Evolutionary conservation across 2,329 filamentous ascomycete species (phyloP).

Genomic region (Huntiella moniliformis): DNA sequence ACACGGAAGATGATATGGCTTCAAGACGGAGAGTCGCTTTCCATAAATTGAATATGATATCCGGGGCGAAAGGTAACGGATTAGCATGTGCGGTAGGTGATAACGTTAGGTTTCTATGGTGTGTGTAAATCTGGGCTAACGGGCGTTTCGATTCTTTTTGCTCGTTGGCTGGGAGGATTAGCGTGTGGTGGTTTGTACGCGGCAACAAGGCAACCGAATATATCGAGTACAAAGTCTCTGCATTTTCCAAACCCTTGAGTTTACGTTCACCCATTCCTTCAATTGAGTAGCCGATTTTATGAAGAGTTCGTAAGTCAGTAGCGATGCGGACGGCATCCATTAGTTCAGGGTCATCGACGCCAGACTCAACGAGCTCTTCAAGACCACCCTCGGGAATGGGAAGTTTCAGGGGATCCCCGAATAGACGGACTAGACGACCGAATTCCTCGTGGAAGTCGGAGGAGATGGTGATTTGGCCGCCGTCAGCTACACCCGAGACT

Average conservation of each 20-base stretch:
- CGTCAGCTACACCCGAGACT: slow-evolving; percentile 86
- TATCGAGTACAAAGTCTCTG: slow-evolving; percentile 85
- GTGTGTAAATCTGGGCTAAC: no score
- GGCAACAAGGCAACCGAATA: slow-evolving; percentile 79
- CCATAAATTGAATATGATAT: slow-evolving; percentile 80
- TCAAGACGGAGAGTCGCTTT: slow-evolving; percentile 74
- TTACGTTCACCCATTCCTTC: slow-evolving; percentile 92
- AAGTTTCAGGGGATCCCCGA: slow-evolving; percentile 43
- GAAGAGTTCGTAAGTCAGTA: slow-evolving; percentile 70
- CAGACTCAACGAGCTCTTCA: not conserved
- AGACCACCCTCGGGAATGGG: not conserved
- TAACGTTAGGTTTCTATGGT: no score
- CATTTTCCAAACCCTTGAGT: slow-evolving; percentile 91
- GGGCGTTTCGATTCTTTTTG: slow-evolving; percentile 23
- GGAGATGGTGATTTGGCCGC: slow-evolving; percentile 90
- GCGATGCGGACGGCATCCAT: slow-evolving; percentile 64
- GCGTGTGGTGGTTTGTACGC: slow-evolving; percentile 48
- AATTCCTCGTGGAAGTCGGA: slow-evolving; percentile 96
- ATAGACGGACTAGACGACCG: slow-evolving; percentile 72
- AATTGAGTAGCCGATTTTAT: slow-evolving; percentile 84
- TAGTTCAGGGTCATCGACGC: slow-evolving; percentile 37
- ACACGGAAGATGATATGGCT: slow-evolving; percentile 80
- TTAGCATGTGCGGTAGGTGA: no score
- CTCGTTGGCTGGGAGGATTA: no score
- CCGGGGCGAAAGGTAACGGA: slow-evolving; percentile 56